Evolutionary conservation across 2,329 filamentous ascomycete species (phyloP).

Genomic region (Thielaviopsis punctulata): DNA sequence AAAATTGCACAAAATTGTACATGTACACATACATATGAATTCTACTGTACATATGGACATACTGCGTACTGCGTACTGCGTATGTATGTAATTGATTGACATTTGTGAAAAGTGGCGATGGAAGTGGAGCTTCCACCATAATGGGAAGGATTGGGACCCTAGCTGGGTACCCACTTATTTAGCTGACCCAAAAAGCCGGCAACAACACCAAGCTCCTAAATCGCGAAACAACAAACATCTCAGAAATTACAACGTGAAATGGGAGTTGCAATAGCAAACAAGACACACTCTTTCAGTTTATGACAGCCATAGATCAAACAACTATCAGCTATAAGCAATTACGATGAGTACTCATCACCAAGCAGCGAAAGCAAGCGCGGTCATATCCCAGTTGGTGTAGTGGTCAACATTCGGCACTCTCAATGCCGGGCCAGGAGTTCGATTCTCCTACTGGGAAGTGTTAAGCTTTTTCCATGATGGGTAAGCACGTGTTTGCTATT

Average conservation of each 20-base stretch:
- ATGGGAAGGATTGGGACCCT: background rate
- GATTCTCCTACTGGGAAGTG: conserved; percentile 5
- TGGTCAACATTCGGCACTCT: conserved; percentile 3
- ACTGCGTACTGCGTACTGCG: no score
- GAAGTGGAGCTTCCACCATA: background rate
- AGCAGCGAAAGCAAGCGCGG: background rate
- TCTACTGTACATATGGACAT: no score
- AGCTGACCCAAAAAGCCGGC: background rate
- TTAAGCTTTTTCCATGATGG: background rate
- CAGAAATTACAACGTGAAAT: background rate
- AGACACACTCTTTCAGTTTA: background rate
- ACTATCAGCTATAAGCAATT: background rate
- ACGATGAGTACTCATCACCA: background rate
- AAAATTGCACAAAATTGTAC: background rate
- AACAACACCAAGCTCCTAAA: background rate
- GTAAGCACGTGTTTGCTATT: background rate
- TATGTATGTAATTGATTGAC: background rate
- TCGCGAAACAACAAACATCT: background rate
- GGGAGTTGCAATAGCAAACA: background rate
- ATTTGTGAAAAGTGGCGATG: background rate
- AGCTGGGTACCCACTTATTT: background rate
- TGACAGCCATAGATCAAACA: background rate
- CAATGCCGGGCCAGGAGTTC: conserved; percentile 2
- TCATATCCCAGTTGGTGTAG: conserved; percentile 4
- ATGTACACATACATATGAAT: background rate